Evolutionary conservation across 306 rosid genomes (phyloP), one percentile per base, ranked within the genome.

Genomic region (Prinsepia uniflora): DNA sequence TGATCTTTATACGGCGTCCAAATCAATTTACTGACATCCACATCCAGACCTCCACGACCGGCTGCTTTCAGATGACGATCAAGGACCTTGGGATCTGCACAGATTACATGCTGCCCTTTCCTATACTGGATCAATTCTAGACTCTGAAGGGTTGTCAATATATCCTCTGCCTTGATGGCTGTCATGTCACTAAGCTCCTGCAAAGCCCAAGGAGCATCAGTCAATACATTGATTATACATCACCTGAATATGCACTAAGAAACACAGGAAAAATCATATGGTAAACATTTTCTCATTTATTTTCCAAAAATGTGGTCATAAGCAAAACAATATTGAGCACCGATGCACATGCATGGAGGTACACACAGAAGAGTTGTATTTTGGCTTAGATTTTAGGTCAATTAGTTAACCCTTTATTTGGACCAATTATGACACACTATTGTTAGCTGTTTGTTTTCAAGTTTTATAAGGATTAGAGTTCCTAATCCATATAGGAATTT

Each of bases 141-240:
- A 74, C 83, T 83, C 82, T 95, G 97, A 44, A 91, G 92, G 74
- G 99, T 95, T 62, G 78, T 72, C 81, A 95, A 79, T 71, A 95
- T 95, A 80, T 95, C 99, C 70, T 95, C 99, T 0, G 99, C 96
- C 80, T 88, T 95, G 67, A 95, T 95, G 59, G 96, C 99, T 59
- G 99, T 95, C 99, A 95, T 91, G 88, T 95, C 99, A 77, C 99
- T 95, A 34, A 95, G 96, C 81, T 95, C 99, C 99, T 95, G 88
- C 61, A 50, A 44, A 18, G 41, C 57, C 36, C 36, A 30, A 30
- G 12, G 46, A 58, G 57, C 45, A 58, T 10, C 36, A 55, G 40
- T 43, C 8, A 40, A 42, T 14, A 69, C 36, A 30, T 30, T 17
- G 49, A 14, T 52, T 39, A 52, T 19, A 49, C n/a, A 55, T 49